These are phyloP conservation scores for Chytriomyces sp. DNA, from an alignment of 192 early-diverging fungal genomes.

Conservation along the genomic window DNA sequence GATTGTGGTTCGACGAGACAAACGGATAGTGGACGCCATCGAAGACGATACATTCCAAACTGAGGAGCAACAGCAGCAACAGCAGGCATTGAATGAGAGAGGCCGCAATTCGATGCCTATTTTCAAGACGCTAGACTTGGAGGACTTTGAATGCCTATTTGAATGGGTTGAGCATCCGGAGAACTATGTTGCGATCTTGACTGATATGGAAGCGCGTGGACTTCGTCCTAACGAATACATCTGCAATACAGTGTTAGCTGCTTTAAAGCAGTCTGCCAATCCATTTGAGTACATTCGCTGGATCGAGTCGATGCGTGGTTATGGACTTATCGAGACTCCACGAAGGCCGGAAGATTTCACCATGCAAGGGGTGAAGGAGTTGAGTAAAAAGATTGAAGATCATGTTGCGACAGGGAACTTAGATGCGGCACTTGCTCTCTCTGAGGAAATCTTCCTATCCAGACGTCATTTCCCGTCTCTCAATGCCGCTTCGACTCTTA, in stretches of 20 bases:
- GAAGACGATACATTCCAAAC: too few species aligned
- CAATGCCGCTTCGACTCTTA: background rate
- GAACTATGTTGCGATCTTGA: background rate
- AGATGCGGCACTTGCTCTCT: background rate
- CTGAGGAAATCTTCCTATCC: background rate
- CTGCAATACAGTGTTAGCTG: background rate
- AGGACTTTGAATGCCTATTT: slow-evolving; percentile 11
- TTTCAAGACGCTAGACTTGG: background rate
- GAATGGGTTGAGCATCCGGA: background rate
- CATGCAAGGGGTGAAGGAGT: background rate
- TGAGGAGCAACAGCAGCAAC: too few species aligned
- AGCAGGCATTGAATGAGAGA: too few species aligned
- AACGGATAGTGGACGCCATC: too few species aligned
- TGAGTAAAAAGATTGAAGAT: background rate
- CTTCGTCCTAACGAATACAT: background rate
- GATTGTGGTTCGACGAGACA: too few species aligned
- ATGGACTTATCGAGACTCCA: background rate
- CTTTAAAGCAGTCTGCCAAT: background rate
- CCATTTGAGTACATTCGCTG: background rate
- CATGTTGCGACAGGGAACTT: background rate
- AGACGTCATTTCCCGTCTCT: background rate
- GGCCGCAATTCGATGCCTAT: too few species aligned
- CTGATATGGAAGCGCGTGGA: background rate
- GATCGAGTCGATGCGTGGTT: background rate
- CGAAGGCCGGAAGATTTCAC: background rate